Evolutionary conservation across 1,139 yeast species (phyloP).

Genomic region (Zygosaccharomyces pseudobailii): DNA sequence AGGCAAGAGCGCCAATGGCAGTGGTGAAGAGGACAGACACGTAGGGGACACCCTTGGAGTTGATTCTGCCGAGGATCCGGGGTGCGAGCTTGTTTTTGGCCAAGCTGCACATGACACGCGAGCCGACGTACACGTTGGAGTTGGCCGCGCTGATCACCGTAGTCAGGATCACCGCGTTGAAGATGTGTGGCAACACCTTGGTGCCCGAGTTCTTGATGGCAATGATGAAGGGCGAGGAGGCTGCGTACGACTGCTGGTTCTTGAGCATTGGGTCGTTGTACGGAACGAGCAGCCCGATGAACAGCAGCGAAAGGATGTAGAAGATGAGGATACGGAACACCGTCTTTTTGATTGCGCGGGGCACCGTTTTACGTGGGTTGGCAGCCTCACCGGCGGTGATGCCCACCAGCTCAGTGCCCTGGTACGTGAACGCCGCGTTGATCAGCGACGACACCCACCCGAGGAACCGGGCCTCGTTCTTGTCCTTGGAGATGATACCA

Average conservation of each 20-base stretch:
- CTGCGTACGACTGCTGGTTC: slow-evolving; percentile 42
- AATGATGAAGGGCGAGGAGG: slow-evolving; percentile 73
- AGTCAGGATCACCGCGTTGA: slow-evolving; percentile 66
- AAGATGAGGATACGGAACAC: slow-evolving; percentile 75
- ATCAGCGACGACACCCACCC: slow-evolving; percentile 68
- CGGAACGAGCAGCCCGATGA: slow-evolving; percentile 81
- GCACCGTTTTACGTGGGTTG: slow-evolving; percentile 78
- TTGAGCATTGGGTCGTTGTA: slow-evolving; percentile 58
- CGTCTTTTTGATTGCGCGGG: slow-evolving; percentile 78
- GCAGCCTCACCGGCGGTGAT: slow-evolving; percentile 85
- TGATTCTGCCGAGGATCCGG: slow-evolving; percentile 46
- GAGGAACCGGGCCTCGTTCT: slow-evolving; percentile 64
- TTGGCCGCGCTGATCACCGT: slow-evolving; percentile 78
- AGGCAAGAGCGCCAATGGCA: slow-evolving; percentile 60
- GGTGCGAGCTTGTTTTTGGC: slow-evolving; percentile 63
- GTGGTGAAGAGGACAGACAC: slow-evolving; percentile 55
- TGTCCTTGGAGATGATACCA: slow-evolving; percentile 46
- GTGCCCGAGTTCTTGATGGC: slow-evolving; percentile 69
- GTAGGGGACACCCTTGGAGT: slow-evolving; percentile 63
- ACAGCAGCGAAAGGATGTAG: slow-evolving; percentile 73
- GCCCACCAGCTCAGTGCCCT: slow-evolving; percentile 85
- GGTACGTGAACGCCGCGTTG: slow-evolving; percentile 72
- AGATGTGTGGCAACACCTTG: slow-evolving; percentile 59
- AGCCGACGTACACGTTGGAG: slow-evolving; percentile 75
- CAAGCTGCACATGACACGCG: slow-evolving; percentile 65